A percentile compares a stretch with the other conserved stretches of the same genome.
These are phyloP conservation scores for Termitomyces sp. DNA, from an alignment of 768 basidiomycete genomes.

Conservation along the genomic window DNA sequence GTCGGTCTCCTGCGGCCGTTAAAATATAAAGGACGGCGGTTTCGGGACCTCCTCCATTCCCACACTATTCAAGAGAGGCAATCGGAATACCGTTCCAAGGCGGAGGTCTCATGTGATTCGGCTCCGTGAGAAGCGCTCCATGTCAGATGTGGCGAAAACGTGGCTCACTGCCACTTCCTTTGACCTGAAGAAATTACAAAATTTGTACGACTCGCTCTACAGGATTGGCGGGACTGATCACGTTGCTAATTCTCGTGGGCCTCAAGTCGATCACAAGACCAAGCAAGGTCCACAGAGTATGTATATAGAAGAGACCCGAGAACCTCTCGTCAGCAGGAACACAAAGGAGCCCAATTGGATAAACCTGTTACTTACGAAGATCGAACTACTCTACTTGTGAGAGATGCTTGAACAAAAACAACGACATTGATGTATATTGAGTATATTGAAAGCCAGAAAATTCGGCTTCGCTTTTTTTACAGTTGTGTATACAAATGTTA, in stretches of 20 bases:
- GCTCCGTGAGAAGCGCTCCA: constrained; percentile 1
- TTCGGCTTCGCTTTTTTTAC: neutral
- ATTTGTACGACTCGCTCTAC: neutral
- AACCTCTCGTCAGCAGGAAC: neutral
- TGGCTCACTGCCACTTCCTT: neutral
- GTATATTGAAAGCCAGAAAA: neutral
- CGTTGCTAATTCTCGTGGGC: neutral
- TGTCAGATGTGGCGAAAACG: constrained; percentile 3
- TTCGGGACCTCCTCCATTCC: neutral
- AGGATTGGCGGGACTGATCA: neutral
- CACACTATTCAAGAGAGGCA: neutral
- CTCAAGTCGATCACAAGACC: neutral
- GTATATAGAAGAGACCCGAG: neutral
- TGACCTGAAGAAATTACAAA: neutral
- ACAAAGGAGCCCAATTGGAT: neutral
- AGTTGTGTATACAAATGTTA: neutral
- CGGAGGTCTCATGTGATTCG: neutral
- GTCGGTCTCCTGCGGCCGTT: neutral
- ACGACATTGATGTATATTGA: neutral
- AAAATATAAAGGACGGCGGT: neutral
- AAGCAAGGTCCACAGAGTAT: neutral
- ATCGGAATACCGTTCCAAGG: neutral
- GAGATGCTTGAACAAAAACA: neutral
- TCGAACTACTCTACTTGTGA: too few relatives aligned
- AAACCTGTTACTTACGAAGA: neutral